Conservation (phyloP, 2,329 filamentous ascomycete species). For the Spiromastix sp. region DNA sequence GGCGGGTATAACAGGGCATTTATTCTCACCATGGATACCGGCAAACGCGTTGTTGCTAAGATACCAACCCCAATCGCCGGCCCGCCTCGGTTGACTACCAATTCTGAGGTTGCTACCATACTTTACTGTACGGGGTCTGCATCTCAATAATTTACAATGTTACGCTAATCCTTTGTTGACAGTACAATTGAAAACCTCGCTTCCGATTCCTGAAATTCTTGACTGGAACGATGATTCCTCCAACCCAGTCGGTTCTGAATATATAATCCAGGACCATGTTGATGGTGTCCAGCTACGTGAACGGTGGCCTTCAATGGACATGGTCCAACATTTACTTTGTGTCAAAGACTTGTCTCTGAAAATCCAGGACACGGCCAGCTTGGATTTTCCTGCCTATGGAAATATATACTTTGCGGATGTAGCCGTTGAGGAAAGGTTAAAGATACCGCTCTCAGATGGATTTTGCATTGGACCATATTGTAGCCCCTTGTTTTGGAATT, state of each 20-base stretch:
- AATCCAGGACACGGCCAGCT: conserved; percentile 20
- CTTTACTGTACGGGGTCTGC: conserved; percentile 5
- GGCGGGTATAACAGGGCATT: conserved; percentile 19
- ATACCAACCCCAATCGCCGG: conserved; percentile 21
- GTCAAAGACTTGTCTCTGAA: conserved; percentile 20
- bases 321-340: conserved; percentile 23
- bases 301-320: conserved; percentile 24
- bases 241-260: conserved; percentile 27
- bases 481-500: conserved; percentile 14
- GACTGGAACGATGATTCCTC: conserved; percentile 17
- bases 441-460: conserved; percentile 17
- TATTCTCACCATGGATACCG: conserved; percentile 15
- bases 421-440: conserved; percentile 13
- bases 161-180: not conserved
- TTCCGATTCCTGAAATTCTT: conserved; percentile 17
- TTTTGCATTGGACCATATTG: conserved; percentile 27
- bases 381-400: conserved; percentile 30
- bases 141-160: conserved; percentile 2
- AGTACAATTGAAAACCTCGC: conserved; percentile 16
- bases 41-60: conserved; percentile 15
- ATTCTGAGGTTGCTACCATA: conserved; percentile 18
- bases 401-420: conserved; percentile 26
- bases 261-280: conserved; percentile 31
- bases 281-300: conserved; percentile 23
- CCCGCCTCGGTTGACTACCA: conserved; percentile 17